A percentile compares a stretch with the other conserved stretches of the same genome.
Conservation (phyloP, 257 asterid species). For the Plantago elongata region DNA sequence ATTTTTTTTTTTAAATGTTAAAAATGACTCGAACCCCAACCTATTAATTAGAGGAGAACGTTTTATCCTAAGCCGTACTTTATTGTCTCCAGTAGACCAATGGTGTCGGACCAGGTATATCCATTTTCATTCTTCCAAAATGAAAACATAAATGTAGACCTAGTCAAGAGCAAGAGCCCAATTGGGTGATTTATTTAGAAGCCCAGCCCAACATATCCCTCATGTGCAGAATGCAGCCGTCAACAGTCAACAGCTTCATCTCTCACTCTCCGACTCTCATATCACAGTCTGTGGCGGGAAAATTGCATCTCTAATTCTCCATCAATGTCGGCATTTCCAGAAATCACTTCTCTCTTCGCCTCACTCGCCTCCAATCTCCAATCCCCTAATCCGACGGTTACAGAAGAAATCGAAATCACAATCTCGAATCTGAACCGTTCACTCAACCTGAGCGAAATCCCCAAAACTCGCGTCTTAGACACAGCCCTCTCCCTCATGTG, state of each 20-base stretch:
- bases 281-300: constrained; percentile 31
- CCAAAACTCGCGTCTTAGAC: constrained; percentile 48
- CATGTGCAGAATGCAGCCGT: background rate
- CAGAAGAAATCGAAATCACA: constrained; percentile 27
- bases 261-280: background rate
- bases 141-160: no score
- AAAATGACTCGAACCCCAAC: no score
- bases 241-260: background rate
- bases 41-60: no score
- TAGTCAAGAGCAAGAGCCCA: background rate
- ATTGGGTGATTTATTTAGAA: background rate
- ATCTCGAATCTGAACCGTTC: constrained; percentile 51
- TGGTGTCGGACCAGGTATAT: no score
- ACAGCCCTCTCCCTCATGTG: constrained; percentile 73
- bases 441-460: constrained; percentile 50
- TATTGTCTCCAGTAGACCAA: no score
- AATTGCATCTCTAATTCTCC: background rate
- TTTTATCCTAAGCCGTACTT: no score
- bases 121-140: no score
- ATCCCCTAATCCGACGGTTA: constrained; percentile 24
- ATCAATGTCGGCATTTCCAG: constrained; percentile 37
- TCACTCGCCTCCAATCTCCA: constrained; percentile 53
- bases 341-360: constrained; percentile 47
- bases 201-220: background rate
- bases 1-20: no score